Conservation (phyloP, 2,329 filamentous ascomycete species). For the Aureobasidium musti region DNA sequence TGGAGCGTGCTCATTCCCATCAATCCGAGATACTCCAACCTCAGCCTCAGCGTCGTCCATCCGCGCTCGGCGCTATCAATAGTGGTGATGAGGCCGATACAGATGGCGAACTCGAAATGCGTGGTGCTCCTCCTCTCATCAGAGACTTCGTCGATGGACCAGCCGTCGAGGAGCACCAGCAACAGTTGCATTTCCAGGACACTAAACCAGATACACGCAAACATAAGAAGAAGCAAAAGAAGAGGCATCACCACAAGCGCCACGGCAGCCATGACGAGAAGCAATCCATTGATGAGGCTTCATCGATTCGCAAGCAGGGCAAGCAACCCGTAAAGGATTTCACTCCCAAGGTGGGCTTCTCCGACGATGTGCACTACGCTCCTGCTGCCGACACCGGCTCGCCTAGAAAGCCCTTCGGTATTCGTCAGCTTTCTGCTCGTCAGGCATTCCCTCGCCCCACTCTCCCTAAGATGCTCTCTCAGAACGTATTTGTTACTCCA, state of each 20-base stretch:
- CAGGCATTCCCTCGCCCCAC: constrained; percentile 55
- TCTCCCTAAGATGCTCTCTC: constrained; percentile 66
- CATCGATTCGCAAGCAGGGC: constrained; percentile 29
- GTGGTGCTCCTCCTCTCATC: constrained; percentile 41
- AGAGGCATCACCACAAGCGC: constrained; percentile 48
- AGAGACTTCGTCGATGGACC: constrained; percentile 51
- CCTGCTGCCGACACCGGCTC: constrained; percentile 26
- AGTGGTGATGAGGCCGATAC: constrained; percentile 58
- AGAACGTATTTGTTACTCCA: constrained; percentile 65
- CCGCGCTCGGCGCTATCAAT: constrained; percentile 46
- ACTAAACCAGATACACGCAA: constrained; percentile 45
- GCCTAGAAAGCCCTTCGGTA: constrained; percentile 49
- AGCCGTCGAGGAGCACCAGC: constrained; percentile 43
- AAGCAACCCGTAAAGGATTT: constrained; percentile 32
- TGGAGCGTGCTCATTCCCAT: constrained; percentile 37
- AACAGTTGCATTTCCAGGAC: constrained; percentile 15
- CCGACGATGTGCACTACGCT: constrained; percentile 41
- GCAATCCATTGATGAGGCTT: constrained; percentile 34
- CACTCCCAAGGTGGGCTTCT: constrained; percentile 44
- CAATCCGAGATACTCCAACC: constrained; percentile 15
- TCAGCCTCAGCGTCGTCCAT: constrained; percentile 41
- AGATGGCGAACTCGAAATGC: constrained; percentile 48
- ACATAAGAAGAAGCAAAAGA: constrained; percentile 47
- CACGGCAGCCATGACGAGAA: constrained; percentile 35
- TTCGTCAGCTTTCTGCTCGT: constrained; percentile 55